phyloP scores from a whole-genome alignment of 805 yeast species.

The Ogataea pignaliae region DNA sequence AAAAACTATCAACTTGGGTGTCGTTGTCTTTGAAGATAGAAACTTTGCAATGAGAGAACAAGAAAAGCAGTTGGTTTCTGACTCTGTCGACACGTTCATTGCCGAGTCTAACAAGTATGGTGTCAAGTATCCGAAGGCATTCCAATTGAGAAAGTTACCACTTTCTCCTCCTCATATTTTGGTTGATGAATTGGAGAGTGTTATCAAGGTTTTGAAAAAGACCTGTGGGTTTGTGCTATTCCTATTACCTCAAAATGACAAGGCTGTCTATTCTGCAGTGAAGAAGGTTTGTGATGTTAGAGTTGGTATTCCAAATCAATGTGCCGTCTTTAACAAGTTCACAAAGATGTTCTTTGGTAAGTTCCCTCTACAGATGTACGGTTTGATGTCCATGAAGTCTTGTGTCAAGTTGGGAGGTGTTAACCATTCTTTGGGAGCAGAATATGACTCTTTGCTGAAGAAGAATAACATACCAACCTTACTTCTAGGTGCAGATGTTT shows the following conservation, averaged over 20 bases:
- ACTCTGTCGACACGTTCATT: conserved; percentile 15
- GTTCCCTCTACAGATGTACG: conserved; percentile 27
- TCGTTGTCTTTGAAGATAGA: conserved; percentile 12
- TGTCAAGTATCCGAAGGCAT: conserved; percentile 11
- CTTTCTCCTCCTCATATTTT: background rate
- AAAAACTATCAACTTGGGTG: conserved; percentile 11
- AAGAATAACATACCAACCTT: conserved; percentile 21
- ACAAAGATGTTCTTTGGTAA: conserved; percentile 18
- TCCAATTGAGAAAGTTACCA: conserved; percentile 4
- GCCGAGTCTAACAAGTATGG: conserved; percentile 16
- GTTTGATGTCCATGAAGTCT: conserved; percentile 29
- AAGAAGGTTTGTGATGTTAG: conserved; percentile 25
- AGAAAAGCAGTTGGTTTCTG: conserved; percentile 9
- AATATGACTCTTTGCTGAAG: conserved; percentile 13
- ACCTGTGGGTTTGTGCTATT: conserved; percentile 21
- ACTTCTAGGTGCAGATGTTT: conserved; percentile 27
- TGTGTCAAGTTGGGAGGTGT: conserved; percentile 30
- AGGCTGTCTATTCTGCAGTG: conserved; percentile 23
- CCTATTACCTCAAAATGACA: conserved; percentile 20
- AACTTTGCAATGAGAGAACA: conserved; percentile 13
- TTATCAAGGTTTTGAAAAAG: conserved; percentile 13
- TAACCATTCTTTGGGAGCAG: conserved; percentile 18
- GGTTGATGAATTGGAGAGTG: conserved; percentile 4
- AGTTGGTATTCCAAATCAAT: conserved; percentile 26
- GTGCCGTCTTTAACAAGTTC: conserved; percentile 25